phyloP scores from a whole-genome alignment of 2,329 filamentous ascomycete species.

The Exophiala phaeomuriformis region DNA sequence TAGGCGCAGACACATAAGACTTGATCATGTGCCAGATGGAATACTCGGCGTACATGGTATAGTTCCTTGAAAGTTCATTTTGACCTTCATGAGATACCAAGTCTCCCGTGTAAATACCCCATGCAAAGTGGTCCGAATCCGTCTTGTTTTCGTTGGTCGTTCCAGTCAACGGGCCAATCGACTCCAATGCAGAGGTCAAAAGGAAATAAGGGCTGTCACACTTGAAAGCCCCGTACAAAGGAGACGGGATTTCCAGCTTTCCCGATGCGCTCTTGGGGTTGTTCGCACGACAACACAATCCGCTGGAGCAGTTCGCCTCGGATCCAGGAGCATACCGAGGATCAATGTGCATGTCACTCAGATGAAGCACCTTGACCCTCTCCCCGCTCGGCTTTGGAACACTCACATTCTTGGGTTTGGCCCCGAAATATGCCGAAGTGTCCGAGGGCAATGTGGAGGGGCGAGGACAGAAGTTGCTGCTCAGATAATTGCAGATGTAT shows the following conservation, averaged over 20 bases:
- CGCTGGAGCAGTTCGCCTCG: constrained; percentile 48
- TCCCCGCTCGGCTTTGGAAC: constrained; percentile 46
- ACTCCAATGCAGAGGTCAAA: constrained; percentile 49
- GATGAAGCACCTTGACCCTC: constrained; percentile 49
- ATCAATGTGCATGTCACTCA: constrained; percentile 52
- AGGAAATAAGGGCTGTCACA: constrained; percentile 56
- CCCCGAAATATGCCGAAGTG: constrained; percentile 45
- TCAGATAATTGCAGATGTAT: constrained; percentile 50
- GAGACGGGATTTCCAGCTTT: constrained; percentile 41
- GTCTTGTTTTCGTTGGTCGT: constrained; percentile 40
- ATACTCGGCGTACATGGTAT: constrained; percentile 48
- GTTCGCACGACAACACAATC: constrained; percentile 48
- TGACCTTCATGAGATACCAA: constrained; percentile 50
- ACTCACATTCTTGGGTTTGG: constrained; percentile 43
- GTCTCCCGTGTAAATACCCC: constrained; percentile 53
- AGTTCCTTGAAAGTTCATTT: constrained; percentile 46
- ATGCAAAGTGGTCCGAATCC: constrained; percentile 40
- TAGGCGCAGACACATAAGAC: constrained; percentile 46
- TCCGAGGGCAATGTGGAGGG: constrained; percentile 43
- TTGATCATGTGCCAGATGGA: constrained; percentile 51
- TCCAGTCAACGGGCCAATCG: constrained; percentile 50
- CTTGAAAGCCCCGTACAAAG: constrained; percentile 48
- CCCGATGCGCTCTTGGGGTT: constrained; percentile 29
- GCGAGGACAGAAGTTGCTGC: constrained; percentile 42
- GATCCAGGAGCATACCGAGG: constrained; percentile 47